These are phyloP conservation scores for Acanthamoeba lenticulata DNA, from an alignment of 208 protist genomes.

Conservation along the genomic window DNA sequence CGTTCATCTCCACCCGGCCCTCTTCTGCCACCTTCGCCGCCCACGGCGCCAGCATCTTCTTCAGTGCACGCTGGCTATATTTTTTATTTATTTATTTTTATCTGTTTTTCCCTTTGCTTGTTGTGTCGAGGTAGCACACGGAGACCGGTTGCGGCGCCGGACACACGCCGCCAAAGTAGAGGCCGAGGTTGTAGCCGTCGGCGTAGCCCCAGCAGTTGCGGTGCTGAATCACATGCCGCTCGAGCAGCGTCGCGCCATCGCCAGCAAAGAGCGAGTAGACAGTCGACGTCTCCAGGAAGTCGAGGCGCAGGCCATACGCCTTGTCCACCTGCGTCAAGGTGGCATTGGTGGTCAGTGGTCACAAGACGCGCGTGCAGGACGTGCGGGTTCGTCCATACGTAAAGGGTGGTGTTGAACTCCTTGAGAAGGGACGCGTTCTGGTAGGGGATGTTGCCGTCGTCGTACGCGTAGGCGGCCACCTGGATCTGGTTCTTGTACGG, in stretches of 20 bases:
- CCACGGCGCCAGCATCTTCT: too few relatives aligned
- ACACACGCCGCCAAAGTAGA: slow-evolving; percentile 14
- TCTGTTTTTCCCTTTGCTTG: too few relatives aligned
- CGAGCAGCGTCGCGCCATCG: neutral
- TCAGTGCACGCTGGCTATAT: too few relatives aligned
- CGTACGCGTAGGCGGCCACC: slow-evolving; percentile 2
- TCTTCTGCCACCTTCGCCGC: too few relatives aligned
- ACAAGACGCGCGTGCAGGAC: neutral
- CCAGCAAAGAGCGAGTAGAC: neutral
- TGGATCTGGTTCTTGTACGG: slow-evolving; percentile 10
- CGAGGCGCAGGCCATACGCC: neutral
- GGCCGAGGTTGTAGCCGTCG: slow-evolving; percentile 1
- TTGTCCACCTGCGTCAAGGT: neutral
- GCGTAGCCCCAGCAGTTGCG: slow-evolving; percentile 6
- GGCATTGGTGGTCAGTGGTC: too few relatives aligned
- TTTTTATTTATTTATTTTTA: too few relatives aligned
- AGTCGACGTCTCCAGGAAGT: slow-evolving; percentile 20
- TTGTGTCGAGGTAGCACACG: slow-evolving; percentile 8
- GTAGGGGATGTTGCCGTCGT: slow-evolving; percentile 8
- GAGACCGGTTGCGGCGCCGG: neutral
- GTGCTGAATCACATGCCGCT: slow-evolving; percentile 34
- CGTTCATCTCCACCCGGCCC: slow-evolving; percentile 53
- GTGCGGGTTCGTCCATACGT: neutral
- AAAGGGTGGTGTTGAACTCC: neutral
- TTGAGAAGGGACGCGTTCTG: neutral